These are phyloP conservation scores for Limtongia smithiae DNA, from an alignment of 805 yeast species.

Conservation along the genomic window DNA sequence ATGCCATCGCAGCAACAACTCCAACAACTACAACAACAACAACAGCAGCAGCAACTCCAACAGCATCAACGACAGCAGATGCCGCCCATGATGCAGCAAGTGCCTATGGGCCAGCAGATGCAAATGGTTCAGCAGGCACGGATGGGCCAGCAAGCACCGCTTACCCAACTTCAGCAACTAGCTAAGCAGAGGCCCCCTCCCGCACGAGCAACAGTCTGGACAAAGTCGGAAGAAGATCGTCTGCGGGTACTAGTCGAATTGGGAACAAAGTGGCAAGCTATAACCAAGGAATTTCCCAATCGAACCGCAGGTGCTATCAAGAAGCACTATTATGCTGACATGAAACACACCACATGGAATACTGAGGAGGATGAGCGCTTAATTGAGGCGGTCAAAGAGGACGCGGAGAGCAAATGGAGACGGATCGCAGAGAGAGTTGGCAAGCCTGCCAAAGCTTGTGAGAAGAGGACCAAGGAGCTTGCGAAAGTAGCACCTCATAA, in stretches of 20 bases:
- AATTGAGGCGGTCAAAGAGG: conserved; percentile 29
- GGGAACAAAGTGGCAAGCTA: conserved; percentile 33
- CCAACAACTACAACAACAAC: conserved; percentile 1
- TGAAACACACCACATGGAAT: conserved; percentile 33
- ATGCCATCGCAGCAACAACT: neutral
- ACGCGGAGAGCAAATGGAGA: conserved; percentile 32
- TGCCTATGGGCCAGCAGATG: neutral
- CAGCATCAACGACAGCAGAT: neutral
- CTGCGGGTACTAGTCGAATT: conserved; percentile 30
- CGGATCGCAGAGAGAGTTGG: conserved; percentile 32
- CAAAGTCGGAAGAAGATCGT: conserved; percentile 26
- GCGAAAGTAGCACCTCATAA: conserved; percentile 3
- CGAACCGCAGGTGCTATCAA: conserved; percentile 36
- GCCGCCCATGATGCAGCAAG: conserved; percentile 1
- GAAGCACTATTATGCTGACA: conserved; percentile 36
- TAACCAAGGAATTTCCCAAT: conserved; percentile 33
- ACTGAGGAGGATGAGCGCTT: conserved; percentile 32
- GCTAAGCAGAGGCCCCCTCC: neutral
- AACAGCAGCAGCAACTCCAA: neutral
- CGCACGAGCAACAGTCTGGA: conserved; percentile 24
- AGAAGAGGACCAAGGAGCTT: conserved; percentile 30
- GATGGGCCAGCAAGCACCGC: neutral
- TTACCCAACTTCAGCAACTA: neutral
- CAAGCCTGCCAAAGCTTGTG: conserved; percentile 32
- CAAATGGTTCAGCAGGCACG: conserved; percentile 3